phyloP scores from a whole-genome alignment of 176 grass and related monocot species.

The Thinopyrum elongatum region DNA sequence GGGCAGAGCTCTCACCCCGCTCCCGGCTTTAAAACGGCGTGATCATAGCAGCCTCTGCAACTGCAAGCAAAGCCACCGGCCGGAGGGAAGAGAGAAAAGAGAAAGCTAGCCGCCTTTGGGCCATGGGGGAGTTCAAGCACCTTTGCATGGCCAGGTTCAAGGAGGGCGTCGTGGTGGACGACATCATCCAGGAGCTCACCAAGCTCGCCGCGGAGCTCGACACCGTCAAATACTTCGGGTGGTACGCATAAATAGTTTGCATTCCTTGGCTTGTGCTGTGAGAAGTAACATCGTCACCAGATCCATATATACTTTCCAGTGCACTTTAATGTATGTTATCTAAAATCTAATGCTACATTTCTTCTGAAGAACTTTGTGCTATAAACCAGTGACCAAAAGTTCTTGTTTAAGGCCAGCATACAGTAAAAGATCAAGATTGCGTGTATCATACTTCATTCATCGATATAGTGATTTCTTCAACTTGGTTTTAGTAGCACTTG shows the following conservation, averaged over 20 bases:
- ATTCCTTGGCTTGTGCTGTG: background rate
- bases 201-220: slow-evolving; percentile 41
- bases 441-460: background rate
- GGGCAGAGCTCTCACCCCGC: background rate
- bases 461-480: background rate
- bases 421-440: background rate
- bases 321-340: background rate
- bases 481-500: background rate
- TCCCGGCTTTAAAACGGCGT: slow-evolving; percentile 23
- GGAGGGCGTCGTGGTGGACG: slow-evolving; percentile 44
- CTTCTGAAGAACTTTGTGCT: background rate
- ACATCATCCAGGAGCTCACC: slow-evolving; percentile 43
- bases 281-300: background rate
- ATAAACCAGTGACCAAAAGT: background rate
- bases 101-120: background rate
- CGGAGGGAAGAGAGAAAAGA: background rate
- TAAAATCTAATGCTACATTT: background rate
- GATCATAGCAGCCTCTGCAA: background rate
- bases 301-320: background rate
- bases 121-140: slow-evolving; percentile 57
- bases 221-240: slow-evolving; percentile 60
- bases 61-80: background rate
- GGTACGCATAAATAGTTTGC: slow-evolving; percentile 29
- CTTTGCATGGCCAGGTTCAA: slow-evolving; percentile 62
- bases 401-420: background rate